Conservation (phyloP, 75 land plant genomes). For the Pinus tabuliformis region DNA sequence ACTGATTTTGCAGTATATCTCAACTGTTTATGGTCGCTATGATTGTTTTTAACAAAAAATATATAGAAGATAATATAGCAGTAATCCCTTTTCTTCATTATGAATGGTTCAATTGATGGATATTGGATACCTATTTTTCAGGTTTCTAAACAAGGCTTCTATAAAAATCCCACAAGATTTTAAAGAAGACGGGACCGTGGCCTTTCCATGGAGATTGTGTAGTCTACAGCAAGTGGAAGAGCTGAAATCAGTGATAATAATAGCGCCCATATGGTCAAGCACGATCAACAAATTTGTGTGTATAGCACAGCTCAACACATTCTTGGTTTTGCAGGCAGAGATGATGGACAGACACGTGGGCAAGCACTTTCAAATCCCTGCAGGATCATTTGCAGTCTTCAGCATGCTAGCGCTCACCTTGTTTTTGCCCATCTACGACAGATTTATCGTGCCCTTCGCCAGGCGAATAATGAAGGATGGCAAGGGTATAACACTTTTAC, state of each 20-base stretch:
- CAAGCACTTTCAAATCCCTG: slow-evolving; percentile 34
- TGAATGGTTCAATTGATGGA: no score
- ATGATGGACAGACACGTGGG: slow-evolving; percentile 39
- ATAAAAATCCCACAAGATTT: slow-evolving; percentile 27
- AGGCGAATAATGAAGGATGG: slow-evolving; percentile 7
- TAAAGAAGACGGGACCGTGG: slow-evolving; percentile 21
- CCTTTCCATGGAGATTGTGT: slow-evolving; percentile 66
- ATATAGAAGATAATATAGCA: no score
- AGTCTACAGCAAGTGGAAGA: slow-evolving; percentile 79
- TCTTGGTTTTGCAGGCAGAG: slow-evolving; percentile 43
- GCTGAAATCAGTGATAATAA: slow-evolving; percentile 52
- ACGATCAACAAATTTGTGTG: slow-evolving; percentile 56
- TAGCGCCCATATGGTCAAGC: slow-evolving; percentile 46
- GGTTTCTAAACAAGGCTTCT: slow-evolving; percentile 83
- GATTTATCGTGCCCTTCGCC: slow-evolving; percentile 35
- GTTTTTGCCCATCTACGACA: slow-evolving; percentile 69
- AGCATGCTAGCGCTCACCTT: slow-evolving; percentile 31
- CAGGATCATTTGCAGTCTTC: slow-evolving; percentile 50
- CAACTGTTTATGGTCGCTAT: no score
- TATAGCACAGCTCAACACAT: slow-evolving; percentile 63
- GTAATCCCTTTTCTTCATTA: no score
- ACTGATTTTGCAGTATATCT: no score
- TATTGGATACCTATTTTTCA: background rate
- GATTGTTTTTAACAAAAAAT: no score
- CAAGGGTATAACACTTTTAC: slow-evolving; percentile 57